Evolutionary conservation across 805 yeast genomes (phyloP).

Genomic region (Candida lessepsii): DNA sequence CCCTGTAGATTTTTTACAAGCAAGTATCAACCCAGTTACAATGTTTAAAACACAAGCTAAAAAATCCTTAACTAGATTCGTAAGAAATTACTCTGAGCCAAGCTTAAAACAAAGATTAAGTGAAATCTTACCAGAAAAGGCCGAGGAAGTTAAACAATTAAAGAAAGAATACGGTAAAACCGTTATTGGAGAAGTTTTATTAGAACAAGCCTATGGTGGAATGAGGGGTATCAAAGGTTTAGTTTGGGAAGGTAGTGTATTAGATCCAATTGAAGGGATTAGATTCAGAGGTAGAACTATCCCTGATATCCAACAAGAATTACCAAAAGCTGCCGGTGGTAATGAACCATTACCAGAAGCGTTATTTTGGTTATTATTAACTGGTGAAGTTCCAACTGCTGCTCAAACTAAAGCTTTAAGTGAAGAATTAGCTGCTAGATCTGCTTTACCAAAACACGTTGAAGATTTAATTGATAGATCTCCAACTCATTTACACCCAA

Average conservation of each 20-base stretch:
- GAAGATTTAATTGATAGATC: constrained; percentile 58
- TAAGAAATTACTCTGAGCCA: constrained; percentile 35
- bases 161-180: constrained; percentile 88
- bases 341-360: constrained; percentile 71
- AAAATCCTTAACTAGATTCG: constrained; percentile 4
- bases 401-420: constrained; percentile 57
- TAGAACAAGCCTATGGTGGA: constrained; percentile 60
- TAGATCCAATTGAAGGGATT: constrained; percentile 75
- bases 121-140: constrained; percentile 86
- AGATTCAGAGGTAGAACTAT: constrained; percentile 77
- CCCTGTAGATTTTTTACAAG: neutral
- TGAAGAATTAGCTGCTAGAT: constrained; percentile 62
- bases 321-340: constrained; percentile 60
- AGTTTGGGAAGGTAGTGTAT: constrained; percentile 78
- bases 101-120: constrained; percentile 94
- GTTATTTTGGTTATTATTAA: constrained; percentile 74
- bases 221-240: constrained; percentile 77
- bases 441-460: constrained; percentile 63
- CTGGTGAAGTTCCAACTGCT: constrained; percentile 68
- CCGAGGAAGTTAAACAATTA: constrained; percentile 85
- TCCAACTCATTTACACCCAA: constrained; percentile 73
- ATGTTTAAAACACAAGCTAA: constrained; percentile 7
- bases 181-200: constrained; percentile 48
- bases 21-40: neutral
- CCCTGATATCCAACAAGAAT: constrained; percentile 61